Percentiles rank a stretch among this genome's conserved stretches.
These are phyloP conservation scores for Kregervanrija delftensis DNA, from an alignment of 805 yeast species.

Conservation along the genomic window DNA sequence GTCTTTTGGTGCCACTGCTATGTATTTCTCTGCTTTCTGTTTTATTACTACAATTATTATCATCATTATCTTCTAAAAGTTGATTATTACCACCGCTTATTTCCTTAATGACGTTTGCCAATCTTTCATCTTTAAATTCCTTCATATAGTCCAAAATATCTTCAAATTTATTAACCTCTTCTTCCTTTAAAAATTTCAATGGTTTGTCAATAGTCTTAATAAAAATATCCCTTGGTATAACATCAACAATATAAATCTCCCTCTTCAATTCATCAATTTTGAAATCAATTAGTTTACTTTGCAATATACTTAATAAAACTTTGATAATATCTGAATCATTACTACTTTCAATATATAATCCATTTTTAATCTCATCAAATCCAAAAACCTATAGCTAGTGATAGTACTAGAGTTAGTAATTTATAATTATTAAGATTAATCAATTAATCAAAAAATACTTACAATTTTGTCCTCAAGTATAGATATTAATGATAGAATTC, in stretches of 20 bases:
- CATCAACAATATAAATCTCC: conserved; percentile 4
- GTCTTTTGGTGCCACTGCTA: conserved; percentile 1
- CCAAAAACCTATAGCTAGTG: background rate
- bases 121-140: conserved; percentile 1
- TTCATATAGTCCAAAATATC: conserved; percentile 6
- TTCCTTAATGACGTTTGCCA: background rate
- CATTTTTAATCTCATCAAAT: conserved; percentile 4
- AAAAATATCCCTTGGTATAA: conserved; percentile 9
- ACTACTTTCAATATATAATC: background rate
- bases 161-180: conserved; percentile 3
- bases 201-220: conserved; percentile 15
- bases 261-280: conserved; percentile 13
- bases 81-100: background rate
- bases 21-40: no score
- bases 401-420: no score
- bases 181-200: conserved; percentile 2
- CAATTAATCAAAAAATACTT: background rate
- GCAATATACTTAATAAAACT: conserved; percentile 1
- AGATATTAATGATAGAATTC: conserved; percentile 7
- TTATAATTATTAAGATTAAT: no score
- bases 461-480: background rate
- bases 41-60: background rate
- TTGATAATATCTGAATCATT: background rate
- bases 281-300: conserved; percentile 10
- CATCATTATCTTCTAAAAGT: background rate